Evolutionary conservation across 2,329 filamentous ascomycete genomes (phyloP), one percentile per base, ranked within the genome.

Genomic region (Fonsecaea multimorphosa): DNA sequence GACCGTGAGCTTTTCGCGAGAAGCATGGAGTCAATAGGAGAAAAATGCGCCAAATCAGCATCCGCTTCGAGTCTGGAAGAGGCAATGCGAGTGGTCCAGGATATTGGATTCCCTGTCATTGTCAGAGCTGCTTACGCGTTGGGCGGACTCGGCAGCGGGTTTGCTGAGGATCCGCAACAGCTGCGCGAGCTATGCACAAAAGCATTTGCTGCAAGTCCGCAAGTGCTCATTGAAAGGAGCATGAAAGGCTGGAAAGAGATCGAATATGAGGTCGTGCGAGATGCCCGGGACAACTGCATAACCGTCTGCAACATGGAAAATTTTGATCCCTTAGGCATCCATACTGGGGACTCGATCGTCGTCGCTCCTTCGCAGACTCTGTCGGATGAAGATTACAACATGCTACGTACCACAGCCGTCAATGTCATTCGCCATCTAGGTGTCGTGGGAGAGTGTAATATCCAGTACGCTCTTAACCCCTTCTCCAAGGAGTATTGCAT

Each of bases 231-330:
- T 73, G 95, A 99, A 83, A 89, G 91, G 78, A 96, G 92, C 82
- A 98, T 99, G 94, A 98, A 98, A 83, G 95, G 95, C 66, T 99
- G 95, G 95, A 99, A 99, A 80, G 95, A 99, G 80, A 96, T 98
- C 69, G 95, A 99, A 79, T 99, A 98, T 76, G 95, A 99, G 79
- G 95, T 98, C 68, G 95, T 99, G 46, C 90, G 95, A 74, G 95
- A 98, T 82, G 91, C 89, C 64, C 89, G 92, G 73, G 93, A 99
- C 82, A 98, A 98, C 85, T 99, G 95, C 78, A 98, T 99, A 77
- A 99, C 95, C 6, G 95, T 99, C 68, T 99, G 95, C 80, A 99
- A 99, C 83, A 98, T 99, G 95, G 95, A 99, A 83, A 99, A 99
- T 82, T 99, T 99, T 75, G 95, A 99, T 78, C 95, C 95, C 62